A percentile compares a stretch with the other conserved stretches of the same genome.
phyloP scores from a whole-genome alignment of 208 protist genomes.

The Wallacemonas sp. region DNA sequence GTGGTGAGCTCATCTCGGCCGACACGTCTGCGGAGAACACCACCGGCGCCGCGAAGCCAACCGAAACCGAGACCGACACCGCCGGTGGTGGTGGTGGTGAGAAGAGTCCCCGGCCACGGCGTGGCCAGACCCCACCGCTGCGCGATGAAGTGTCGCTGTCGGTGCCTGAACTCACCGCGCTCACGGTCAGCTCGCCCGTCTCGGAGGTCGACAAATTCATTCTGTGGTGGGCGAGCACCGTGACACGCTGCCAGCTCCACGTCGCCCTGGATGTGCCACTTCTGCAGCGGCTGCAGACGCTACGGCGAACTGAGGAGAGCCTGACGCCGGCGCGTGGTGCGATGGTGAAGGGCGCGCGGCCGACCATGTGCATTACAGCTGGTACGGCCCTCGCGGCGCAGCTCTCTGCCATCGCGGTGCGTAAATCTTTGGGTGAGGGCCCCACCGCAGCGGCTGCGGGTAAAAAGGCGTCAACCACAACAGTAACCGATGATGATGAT shows the following conservation, averaged over 20 bases:
- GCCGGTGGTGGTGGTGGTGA: neutral
- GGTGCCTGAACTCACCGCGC: conserved; percentile 38
- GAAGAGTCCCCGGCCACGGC: conserved; percentile 9
- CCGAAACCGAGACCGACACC: neutral
- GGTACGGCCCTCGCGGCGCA: neutral
- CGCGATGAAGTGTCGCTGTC: conserved; percentile 37
- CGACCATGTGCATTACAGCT: neutral
- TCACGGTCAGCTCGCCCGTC: conserved; percentile 45
- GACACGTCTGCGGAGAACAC: neutral
- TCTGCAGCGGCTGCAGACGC: conserved; percentile 27
- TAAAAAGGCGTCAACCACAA: neutral
- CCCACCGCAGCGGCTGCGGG: neutral
- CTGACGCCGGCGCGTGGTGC: conserved; percentile 20
- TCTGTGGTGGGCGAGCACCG: conserved; percentile 66
- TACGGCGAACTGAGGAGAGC: conserved; percentile 20
- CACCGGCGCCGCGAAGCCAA: neutral
- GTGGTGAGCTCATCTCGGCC: conserved; percentile 29
- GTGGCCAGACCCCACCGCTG: conserved; percentile 10
- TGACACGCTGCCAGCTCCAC: conserved; percentile 38
- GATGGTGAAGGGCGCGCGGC: conserved; percentile 14
- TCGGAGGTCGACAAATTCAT: conserved; percentile 66
- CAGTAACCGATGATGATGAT: neutral
- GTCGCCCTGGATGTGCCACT: conserved; percentile 53
- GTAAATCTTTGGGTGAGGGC: neutral
- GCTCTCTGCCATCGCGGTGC: conserved; percentile 3